phyloP scores from a whole-genome alignment of 768 basidiomycete species.

The Ramaria sp. region DNA sequence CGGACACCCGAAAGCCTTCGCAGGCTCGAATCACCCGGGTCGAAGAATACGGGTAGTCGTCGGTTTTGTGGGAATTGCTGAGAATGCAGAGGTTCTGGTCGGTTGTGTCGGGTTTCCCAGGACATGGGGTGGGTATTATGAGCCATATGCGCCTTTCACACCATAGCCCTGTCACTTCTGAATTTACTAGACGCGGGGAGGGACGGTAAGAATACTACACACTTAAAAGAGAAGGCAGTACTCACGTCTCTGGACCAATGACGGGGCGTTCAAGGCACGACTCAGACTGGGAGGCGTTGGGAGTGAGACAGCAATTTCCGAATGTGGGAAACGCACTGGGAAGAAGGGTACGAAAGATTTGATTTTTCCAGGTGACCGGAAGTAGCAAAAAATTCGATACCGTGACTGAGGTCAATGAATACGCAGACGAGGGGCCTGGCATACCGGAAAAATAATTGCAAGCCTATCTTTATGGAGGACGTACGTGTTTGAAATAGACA shows the following conservation, averaged over 20 bases:
- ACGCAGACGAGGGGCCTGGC: too few species aligned
- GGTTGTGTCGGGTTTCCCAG: not conserved
- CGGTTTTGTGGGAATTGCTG: not conserved
- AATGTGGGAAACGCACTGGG: not conserved
- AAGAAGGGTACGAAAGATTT: not conserved
- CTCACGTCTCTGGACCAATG: not conserved
- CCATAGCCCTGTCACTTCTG: not conserved
- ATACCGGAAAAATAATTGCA: too few species aligned
- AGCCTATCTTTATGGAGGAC: not conserved
- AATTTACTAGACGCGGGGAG: not conserved
- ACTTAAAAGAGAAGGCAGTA: not conserved
- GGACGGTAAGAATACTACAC: not conserved
- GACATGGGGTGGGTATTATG: not conserved
- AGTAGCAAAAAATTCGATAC: not conserved
- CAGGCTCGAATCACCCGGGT: not conserved
- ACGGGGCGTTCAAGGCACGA: not conserved
- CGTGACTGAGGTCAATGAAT: not conserved
- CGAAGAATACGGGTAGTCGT: not conserved
- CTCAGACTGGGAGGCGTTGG: not conserved
- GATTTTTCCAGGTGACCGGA: not conserved
- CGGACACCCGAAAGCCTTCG: not conserved
- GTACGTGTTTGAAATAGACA: slow-evolving; percentile 1
- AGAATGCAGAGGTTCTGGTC: not conserved
- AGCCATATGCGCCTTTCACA: not conserved
- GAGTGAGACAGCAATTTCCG: not conserved